Base-by-base conservation (phyloP, 768 basidiomycete species). In the Leucocoprinus leucothites region DNA sequence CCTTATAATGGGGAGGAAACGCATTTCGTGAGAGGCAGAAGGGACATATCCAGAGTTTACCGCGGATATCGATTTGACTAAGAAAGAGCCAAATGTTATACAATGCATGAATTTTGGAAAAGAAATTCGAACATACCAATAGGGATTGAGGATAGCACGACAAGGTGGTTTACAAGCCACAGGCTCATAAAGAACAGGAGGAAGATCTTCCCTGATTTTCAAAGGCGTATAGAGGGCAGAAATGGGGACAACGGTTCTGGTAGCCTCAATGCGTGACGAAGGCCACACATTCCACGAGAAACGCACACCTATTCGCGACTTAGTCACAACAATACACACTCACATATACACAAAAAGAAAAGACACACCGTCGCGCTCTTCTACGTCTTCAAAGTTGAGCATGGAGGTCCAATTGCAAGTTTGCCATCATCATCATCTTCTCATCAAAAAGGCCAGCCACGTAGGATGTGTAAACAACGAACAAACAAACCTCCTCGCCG, bases 221-320 rank as follows among this genome's bases (percentile, higher is more conserved):
- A 98, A 77, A 16, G 97, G 97, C 2, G 92, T 94, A 73, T 99
- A 99, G 7, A 99, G 80, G 8, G 97, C 93, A n/a, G 96, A 88
- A 65, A 99, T 97, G 57, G 97, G 97, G 6, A 98, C 96, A 38
- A 99, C 96, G 3, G 93, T 98, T 63, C 96, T 82, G 35, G 95
- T 98, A 13, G 96, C 94, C 74, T 99, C 97, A 70, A 98, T 96
- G 64, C 97, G 86, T 57, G 94, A 95, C 34, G 94, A 95, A 2
- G 95, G 94, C 93, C 94, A 99, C 56, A 95, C 92, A 71, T 99
- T 99, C 97, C 96, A 98, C 45, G 95, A 96, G 61, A 98, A 80
- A 53, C 96, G 84, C 44, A 98, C 86, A 61, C 96, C 94, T 97
- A 58, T 35, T 51, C 56, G 35, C 42, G 38, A 18, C 7, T 9